Conservation (phyloP, 495 filamentous ascomycete genomes). For the Penicillium paradoxum region DNA sequence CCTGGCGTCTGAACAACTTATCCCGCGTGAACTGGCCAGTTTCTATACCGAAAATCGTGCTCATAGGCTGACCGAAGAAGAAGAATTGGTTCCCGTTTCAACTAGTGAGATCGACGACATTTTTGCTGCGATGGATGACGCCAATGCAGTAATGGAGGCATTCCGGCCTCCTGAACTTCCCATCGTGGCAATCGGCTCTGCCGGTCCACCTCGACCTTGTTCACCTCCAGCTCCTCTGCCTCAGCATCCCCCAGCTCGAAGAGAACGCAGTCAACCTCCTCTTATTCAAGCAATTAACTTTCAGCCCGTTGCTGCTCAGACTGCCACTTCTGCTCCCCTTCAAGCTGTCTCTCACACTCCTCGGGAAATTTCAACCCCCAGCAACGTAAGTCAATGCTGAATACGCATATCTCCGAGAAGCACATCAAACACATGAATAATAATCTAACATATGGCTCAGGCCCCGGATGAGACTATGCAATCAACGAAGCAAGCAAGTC, state of each 20-base stretch:
- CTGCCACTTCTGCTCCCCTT: not conserved
- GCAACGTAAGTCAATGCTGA: too few species aligned
- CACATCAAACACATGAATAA: too few species aligned
- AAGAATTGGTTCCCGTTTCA: not conserved
- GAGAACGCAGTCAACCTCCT: not conserved
- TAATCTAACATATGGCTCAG: not conserved
- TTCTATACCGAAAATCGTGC: not conserved
- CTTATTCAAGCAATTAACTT: too few species aligned
- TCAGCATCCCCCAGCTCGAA: not conserved
- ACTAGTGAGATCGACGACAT: not conserved
- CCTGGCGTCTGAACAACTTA: not conserved
- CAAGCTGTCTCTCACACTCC: not conserved
- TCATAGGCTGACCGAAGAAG: not conserved
- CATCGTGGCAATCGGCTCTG: not conserved
- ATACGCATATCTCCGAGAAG: too few species aligned
- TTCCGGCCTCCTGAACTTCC: not conserved
- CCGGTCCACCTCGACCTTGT: not conserved
- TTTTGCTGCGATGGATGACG: not conserved
- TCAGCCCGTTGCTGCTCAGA: not conserved
- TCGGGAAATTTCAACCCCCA: not conserved
- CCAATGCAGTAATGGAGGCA: not conserved
- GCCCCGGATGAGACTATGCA: not conserved
- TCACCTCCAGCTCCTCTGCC: not conserved
- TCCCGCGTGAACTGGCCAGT: not conserved
- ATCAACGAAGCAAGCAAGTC: not conserved